A percentile compares a stretch with the other conserved stretches of the same genome.
phyloP scores from a whole-genome alignment of 768 basidiomycete species.

The Mycena albidolilacea region DNA sequence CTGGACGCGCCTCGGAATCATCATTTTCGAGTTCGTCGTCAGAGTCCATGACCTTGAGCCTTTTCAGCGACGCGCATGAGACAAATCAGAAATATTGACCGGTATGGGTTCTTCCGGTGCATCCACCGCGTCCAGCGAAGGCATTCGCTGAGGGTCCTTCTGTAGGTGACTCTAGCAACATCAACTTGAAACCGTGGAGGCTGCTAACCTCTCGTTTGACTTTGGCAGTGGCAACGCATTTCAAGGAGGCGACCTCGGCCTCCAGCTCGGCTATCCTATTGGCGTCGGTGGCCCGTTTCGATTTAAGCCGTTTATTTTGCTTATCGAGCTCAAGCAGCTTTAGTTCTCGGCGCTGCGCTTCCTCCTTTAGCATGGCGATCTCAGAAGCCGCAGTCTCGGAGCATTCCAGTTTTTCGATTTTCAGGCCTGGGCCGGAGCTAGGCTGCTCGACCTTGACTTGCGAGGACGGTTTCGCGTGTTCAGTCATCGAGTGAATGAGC shows the following conservation, averaged over 20 bases:
- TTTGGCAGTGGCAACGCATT: background rate
- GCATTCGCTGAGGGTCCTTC: background rate
- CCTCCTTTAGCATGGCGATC: slow-evolving; percentile 2
- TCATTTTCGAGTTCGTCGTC: slow-evolving; percentile 7
- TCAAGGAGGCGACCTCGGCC: slow-evolving; percentile 7
- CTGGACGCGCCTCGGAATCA: background rate
- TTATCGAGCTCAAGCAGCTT: slow-evolving; percentile 3
- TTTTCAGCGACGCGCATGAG: background rate
- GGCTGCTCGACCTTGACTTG: slow-evolving; percentile 14
- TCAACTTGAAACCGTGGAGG: too few relatives aligned
- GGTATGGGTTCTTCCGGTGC: background rate
- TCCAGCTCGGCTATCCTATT: slow-evolving; percentile 10
- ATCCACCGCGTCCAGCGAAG: background rate
- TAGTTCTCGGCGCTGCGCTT: background rate
- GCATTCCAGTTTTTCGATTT: background rate
- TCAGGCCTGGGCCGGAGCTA: background rate
- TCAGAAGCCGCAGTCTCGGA: background rate
- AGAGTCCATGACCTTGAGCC: slow-evolving; percentile 12
- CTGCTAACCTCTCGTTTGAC: slow-evolving; percentile 7
- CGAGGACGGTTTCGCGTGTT: background rate
- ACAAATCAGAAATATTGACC: background rate
- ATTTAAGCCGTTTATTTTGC: slow-evolving; percentile 13
- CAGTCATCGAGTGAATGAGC: too few relatives aligned
- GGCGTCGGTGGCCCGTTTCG: slow-evolving; percentile 14
- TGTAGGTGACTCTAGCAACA: background rate